Evolutionary conservation across 371 early-diverging fungal species (phyloP).

Genomic region (Mucor racemosus): DNA sequence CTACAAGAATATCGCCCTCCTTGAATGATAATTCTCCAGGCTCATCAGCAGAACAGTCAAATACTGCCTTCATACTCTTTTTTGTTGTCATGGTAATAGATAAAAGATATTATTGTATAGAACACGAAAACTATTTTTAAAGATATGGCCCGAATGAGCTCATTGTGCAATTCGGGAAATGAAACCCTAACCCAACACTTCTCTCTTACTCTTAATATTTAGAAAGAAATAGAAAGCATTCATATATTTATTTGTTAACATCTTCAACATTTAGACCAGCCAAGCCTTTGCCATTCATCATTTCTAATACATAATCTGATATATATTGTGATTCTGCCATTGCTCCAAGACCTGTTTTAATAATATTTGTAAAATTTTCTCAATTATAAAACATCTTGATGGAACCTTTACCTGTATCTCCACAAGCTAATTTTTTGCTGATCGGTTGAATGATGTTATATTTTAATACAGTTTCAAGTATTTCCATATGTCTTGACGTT

Average conservation of each 20-base stretch:
- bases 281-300: background rate
- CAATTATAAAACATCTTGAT: background rate
- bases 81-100: constrained; percentile 18
- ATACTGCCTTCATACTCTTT: constrained; percentile 59
- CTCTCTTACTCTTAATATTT: background rate
- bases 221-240: background rate
- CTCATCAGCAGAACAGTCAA: constrained; percentile 67
- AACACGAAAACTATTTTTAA: background rate
- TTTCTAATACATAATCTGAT: constrained; percentile 6
- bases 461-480: constrained; percentile 55
- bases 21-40: constrained; percentile 62
- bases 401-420: constrained; percentile 73
- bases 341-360: constrained; percentile 23
- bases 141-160: background rate
- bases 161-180: background rate
- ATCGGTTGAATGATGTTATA: constrained; percentile 79
- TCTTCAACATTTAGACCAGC: background rate
- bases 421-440: constrained; percentile 90
- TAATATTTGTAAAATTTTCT: background rate
- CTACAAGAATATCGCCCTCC: constrained; percentile 60
- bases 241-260: constrained; percentile 3
- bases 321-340: constrained; percentile 33
- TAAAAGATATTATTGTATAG: background rate
- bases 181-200: too few species aligned
- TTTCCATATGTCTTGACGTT: constrained; percentile 73